A percentile compares a stretch with the other conserved stretches of the same genome.
phyloP scores from a whole-genome alignment of 2,329 filamentous ascomycete species.

The Phaeosphaeriaceae sp. region DNA sequence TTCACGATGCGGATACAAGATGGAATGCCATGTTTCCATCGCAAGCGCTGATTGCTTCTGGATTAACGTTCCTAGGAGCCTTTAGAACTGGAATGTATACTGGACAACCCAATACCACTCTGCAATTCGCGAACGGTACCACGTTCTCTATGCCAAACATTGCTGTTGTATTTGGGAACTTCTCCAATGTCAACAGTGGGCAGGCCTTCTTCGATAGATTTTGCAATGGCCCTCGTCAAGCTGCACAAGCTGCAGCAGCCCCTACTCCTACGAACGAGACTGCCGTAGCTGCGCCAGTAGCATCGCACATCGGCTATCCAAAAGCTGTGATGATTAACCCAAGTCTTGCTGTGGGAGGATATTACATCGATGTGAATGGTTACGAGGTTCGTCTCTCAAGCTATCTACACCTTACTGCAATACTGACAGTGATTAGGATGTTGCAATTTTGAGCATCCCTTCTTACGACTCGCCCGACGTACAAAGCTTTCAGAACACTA shows the following conservation, averaged over 20 bases:
- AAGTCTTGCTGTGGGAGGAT: slow-evolving; percentile 52
- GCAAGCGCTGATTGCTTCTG: slow-evolving; percentile 39
- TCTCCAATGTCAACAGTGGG: slow-evolving; percentile 49
- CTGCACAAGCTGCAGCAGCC: slow-evolving; percentile 14
- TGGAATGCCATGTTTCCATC: slow-evolving; percentile 51
- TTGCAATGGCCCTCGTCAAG: slow-evolving; percentile 35
- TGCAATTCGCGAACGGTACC: slow-evolving; percentile 48
- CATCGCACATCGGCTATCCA: slow-evolving; percentile 48
- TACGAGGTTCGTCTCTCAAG: slow-evolving; percentile 44
- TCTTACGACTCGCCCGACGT: slow-evolving; percentile 46
- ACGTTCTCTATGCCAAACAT: slow-evolving; percentile 36
- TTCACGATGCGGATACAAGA: slow-evolving; percentile 50
- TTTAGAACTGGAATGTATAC: slow-evolving; percentile 40
- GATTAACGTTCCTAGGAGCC: slow-evolving; percentile 35
- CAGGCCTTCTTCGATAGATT: slow-evolving; percentile 51
- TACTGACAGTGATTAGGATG: slow-evolving; percentile 46
- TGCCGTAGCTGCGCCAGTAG: slow-evolving; percentile 25
- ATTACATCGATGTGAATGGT: slow-evolving; percentile 51
- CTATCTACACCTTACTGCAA: slow-evolving; percentile 14
- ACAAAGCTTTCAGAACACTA: slow-evolving; percentile 48
- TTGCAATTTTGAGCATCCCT: slow-evolving; percentile 56
- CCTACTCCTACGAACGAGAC: slow-evolving; percentile 17
- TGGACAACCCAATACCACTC: slow-evolving; percentile 40
- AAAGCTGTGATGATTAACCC: slow-evolving; percentile 45
- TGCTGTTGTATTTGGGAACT: slow-evolving; percentile 39